Percentiles rank a stretch among this genome's conserved stretches.
phyloP scores from a whole-genome alignment of 495 filamentous ascomycete genomes.

The Aspergillus affinis region DNA sequence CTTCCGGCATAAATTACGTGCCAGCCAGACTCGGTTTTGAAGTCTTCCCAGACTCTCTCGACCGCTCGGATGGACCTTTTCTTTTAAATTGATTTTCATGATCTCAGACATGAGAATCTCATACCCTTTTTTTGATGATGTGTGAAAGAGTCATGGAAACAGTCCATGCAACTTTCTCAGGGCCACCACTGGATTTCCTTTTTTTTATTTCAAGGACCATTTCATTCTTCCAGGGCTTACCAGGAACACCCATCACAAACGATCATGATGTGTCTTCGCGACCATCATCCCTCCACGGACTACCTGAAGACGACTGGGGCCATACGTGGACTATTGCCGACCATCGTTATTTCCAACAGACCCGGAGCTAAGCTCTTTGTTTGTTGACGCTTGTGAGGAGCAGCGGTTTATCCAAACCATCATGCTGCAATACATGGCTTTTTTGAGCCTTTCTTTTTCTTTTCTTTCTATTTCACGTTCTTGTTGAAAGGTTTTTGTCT shows the following conservation, averaged over 20 bases:
- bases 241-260: constrained; percentile 7
- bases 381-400: neutral
- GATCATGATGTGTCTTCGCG: constrained; percentile 4
- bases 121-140: constrained; percentile 1
- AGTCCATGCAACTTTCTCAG: neutral
- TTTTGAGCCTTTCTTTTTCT: neutral
- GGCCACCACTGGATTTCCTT: constrained; percentile 10
- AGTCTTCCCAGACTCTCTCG: constrained; percentile 2
- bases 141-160: constrained; percentile 6
- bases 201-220: neutral
- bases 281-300: constrained; percentile 2
- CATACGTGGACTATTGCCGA: neutral
- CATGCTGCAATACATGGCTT: constrained; percentile 7
- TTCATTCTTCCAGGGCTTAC: constrained; percentile 3
- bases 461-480: neutral
- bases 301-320: neutral
- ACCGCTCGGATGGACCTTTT: constrained; percentile 9
- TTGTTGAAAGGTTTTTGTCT: neutral
- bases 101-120: neutral
- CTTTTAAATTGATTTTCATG: constrained; percentile 4
- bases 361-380: neutral
- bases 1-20: constrained; percentile 33
- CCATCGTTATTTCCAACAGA: neutral
- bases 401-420: neutral
- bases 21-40: neutral